Percentiles rank a stretch among this genome's conserved stretches.
Conservation (phyloP, 371 early-diverging fungal species). For the Nematocida sp. region DNA sequence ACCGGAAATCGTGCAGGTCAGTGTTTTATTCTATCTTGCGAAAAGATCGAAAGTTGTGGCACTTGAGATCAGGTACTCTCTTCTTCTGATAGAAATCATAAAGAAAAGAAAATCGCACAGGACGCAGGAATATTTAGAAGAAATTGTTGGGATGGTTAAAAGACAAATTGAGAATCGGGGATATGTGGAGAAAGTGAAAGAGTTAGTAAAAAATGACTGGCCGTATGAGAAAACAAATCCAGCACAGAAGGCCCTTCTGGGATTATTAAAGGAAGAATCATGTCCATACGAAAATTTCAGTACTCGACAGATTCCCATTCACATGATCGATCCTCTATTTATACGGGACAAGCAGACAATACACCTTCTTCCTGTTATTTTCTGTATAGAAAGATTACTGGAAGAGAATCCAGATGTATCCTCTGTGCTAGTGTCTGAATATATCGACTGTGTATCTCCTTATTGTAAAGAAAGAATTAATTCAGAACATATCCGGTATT, state of each 20-base stretch:
- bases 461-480: conserved; percentile 3
- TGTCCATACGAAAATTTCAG: conserved; percentile 17
- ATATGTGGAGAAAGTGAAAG: conserved; percentile 10
- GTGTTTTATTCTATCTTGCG: conserved; percentile 2
- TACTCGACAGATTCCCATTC: conserved; percentile 19
- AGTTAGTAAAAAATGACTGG: conserved; percentile 7
- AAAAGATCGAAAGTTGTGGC: conserved; percentile 16
- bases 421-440: neutral
- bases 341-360: conserved; percentile 13
- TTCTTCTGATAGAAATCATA: neutral
- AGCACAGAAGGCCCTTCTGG: conserved; percentile 30
- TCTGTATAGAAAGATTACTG: conserved; percentile 5
- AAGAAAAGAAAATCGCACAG: neutral
- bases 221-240: conserved; percentile 37
- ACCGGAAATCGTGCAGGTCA: neutral
- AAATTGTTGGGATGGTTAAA: neutral
- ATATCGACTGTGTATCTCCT: neutral
- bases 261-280: neutral
- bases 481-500: conserved; percentile 18
- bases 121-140: conserved; percentile 43
- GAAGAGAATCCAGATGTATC: neutral
- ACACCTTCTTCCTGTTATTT: conserved; percentile 13
- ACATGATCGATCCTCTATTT: conserved; percentile 23
- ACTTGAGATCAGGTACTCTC: conserved; percentile 1
- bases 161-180: conserved; percentile 2